phyloP scores from a whole-genome alignment of 2,329 filamentous ascomycete genomes.

The Penicillium expansum region DNA sequence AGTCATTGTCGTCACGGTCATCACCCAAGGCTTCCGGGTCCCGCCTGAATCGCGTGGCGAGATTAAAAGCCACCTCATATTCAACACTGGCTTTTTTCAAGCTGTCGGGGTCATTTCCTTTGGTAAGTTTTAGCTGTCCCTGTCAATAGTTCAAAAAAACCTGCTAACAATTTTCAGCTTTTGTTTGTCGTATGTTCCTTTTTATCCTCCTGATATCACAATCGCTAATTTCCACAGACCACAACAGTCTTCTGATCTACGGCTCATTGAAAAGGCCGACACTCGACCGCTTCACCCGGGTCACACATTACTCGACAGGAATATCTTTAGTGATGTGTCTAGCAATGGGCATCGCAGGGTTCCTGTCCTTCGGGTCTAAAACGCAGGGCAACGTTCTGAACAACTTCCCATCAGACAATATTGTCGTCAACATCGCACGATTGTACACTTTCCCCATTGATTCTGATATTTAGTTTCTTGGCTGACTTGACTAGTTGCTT shows the following conservation, averaged over 20 bases:
- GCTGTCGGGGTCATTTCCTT: slow-evolving; percentile 98
- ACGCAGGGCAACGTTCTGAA: slow-evolving; percentile 96
- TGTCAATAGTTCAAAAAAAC: not conserved
- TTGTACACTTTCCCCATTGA: slow-evolving; percentile 49
- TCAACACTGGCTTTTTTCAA: slow-evolving; percentile 88
- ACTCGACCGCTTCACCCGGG: slow-evolving; percentile 86
- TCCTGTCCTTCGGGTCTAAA: slow-evolving; percentile 86
- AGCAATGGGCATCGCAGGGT: slow-evolving; percentile 81
- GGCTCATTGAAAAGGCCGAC: slow-evolving; percentile 91
- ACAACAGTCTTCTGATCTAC: slow-evolving; percentile 97
- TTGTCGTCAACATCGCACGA: slow-evolving; percentile 90
- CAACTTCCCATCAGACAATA: slow-evolving; percentile 89
- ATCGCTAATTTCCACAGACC: slow-evolving; percentile 53
- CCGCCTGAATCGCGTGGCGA: slow-evolving; percentile 69
- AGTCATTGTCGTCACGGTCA: slow-evolving; percentile 81
- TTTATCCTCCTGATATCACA: not conserved
- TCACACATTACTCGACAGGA: slow-evolving; percentile 89
- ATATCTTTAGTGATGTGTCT: slow-evolving; percentile 92
- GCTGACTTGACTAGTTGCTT: slow-evolving; percentile 62
- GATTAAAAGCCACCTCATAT: slow-evolving; percentile 67
- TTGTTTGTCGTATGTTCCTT: slow-evolving; percentile 59
- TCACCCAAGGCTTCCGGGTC: slow-evolving; percentile 76
- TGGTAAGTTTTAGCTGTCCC: slow-evolving; percentile 53
- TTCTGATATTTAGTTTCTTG: not conserved
- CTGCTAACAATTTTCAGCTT: slow-evolving; percentile 50